Conservation (phyloP, 2,329 filamentous ascomycete genomes). For the Phyllosticta paracitricarpa region DNA sequence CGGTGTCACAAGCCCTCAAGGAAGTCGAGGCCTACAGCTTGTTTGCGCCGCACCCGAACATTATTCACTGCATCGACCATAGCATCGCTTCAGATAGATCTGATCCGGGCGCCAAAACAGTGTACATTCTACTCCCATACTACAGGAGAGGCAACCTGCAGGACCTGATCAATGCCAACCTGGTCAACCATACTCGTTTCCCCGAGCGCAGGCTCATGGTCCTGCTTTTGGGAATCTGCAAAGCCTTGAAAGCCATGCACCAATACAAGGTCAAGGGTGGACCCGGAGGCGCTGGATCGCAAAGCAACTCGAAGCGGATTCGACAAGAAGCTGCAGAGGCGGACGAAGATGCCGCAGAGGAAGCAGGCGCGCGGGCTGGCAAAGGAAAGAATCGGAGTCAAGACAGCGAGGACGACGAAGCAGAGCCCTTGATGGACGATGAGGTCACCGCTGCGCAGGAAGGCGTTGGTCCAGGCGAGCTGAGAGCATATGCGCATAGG, state of each 20-base stretch:
- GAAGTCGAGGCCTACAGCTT: conserved; percentile 95
- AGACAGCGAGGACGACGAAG: conserved; percentile 63
- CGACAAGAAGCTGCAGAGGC: conserved; percentile 46
- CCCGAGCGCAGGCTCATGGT: conserved; percentile 81
- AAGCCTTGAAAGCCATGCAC: conserved; percentile 83
- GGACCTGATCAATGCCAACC: conserved; percentile 96
- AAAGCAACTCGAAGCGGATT: conserved; percentile 45
- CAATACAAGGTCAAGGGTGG: conserved; percentile 60
- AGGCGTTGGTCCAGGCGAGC: conserved; percentile 56
- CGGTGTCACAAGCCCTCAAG: conserved; percentile 85
- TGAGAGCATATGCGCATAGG: conserved; percentile 79
- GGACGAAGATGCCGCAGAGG: conserved; percentile 37
- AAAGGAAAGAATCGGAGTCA: conserved; percentile 41
- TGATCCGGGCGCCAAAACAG: conserved; percentile 70
- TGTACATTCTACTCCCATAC: conserved; percentile 93
- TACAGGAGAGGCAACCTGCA: conserved; percentile 92
- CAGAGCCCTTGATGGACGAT: conserved; percentile 72
- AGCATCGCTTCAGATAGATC: conserved; percentile 63
- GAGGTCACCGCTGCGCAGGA: conserved; percentile 60
- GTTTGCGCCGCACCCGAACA: conserved; percentile 72
- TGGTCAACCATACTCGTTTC: conserved; percentile 88
- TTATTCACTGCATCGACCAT: conserved; percentile 80
- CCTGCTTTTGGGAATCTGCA: conserved; percentile 84
- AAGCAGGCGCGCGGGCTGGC: conserved; percentile 34
- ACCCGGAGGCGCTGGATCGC: conserved; percentile 39